Base-by-base conservation (phyloP, 1,284 basidiomycete species). In the Schizopora paradoxa region DNA sequence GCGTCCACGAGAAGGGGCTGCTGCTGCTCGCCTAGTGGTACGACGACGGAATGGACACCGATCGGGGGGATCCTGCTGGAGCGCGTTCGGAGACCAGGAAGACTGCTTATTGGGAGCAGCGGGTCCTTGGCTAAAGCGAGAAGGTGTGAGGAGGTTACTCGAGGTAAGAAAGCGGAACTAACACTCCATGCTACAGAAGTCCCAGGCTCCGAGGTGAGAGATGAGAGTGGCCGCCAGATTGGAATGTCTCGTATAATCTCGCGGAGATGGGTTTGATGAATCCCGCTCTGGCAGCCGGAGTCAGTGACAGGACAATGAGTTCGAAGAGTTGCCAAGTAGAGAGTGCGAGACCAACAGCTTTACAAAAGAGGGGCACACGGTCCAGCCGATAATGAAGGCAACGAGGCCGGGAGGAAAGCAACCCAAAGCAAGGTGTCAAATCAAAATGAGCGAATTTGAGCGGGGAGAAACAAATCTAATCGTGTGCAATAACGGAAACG, bases 141-240 rank as follows among this genome's bases (percentile, higher is more conserved):
- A 22, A 43, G 22, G 35, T n/a, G 33, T 22, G 32, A 46, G 42
- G 21, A 49, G 38, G 26, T 39, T 33, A 32, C 28, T 16, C 23
- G 31, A 27, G 39, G 29, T 45, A 31, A 43, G 34, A 26, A 47
- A 41, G 38, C 37, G 36, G 48, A 49, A 51, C 49, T 32, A 19
- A 61, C 61, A 54, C 54, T 59, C 59, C 60, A 61, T 61, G 36
- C 49, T 43, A 36, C 49, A 52, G 52, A 58, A 60, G 56, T 56
- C 54, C 58, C 56, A 60, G 52, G 57, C 53, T 48, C 54, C 48
- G 46, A 43, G 46, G 50, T 51, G 54, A 33, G 50, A 41, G 26
- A 59, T 51, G 26, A 58, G 33, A 44, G 55, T 47, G 39, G 58
- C 49, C 46, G 58, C 60, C 58, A 60, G 60, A 51, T 51, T 58